Base-by-base conservation (phyloP, 2,329 filamentous ascomycete genomes). In the Paracoccidioides lutzii region DNA sequence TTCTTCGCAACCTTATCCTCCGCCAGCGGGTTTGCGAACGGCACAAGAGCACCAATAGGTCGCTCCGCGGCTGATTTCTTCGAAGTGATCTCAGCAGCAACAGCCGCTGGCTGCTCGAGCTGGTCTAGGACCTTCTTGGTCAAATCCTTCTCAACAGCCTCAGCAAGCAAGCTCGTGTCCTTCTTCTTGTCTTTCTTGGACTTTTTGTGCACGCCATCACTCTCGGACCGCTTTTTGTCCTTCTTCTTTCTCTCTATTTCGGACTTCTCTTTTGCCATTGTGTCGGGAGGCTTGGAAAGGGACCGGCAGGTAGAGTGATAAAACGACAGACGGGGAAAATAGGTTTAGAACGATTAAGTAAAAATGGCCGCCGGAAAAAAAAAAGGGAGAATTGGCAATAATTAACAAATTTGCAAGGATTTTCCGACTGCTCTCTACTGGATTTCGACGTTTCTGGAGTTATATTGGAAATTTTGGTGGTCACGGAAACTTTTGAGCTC, bases 1-100 rank as follows among this genome's bases (percentile, higher is more conserved):
- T 77, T 77, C 71, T 76, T 77, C 57, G 71, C 73, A 55, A 67
- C 65, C 69, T 77, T 77, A 56, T 77, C 75, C 60, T 77, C 75
- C 4, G 73, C 74, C 62, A 77, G 63, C 54, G 75, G 75, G 60
- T 73, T 72, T 60, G 75, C 75, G 62, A 77, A 77, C 9, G 75
- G 75, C 58, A 77, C 75, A 54, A 76, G 62, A 41, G 75, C 73
- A 46, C 75, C 75, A 54, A 75, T 59, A 53, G 73, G 73, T 56
- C 67, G 67, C 38, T 46, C 35, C 15, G 33, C 7, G 37, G 33
- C 46, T 2, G 32, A 3, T 32, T 45, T 45, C 42, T 57, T 58
- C 51, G 58, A 61, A 48, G 68, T 62, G 52, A 60, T 59, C 7
- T 63, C 62, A 35, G 57, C 64, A 52, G 63, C 63, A 53, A 61